phyloP scores from a whole-genome alignment of 2,329 filamentous ascomycete species.

The Mycosphaerella arachidis region DNA sequence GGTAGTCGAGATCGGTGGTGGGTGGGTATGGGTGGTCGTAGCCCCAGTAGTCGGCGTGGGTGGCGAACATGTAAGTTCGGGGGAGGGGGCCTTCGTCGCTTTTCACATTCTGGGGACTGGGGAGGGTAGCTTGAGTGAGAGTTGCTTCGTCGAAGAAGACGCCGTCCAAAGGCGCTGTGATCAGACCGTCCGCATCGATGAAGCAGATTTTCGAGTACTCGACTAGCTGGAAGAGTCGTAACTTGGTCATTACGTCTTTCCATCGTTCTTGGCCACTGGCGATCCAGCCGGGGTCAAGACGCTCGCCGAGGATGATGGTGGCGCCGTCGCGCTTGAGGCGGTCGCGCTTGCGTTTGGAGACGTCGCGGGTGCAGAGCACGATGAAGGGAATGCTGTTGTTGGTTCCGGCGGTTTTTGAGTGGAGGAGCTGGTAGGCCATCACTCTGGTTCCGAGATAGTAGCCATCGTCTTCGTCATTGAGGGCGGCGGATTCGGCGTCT shows the following conservation, averaged over 20 bases:
- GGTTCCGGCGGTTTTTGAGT: slow-evolving; percentile 33
- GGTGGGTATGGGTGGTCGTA: slow-evolving; percentile 34
- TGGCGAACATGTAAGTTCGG: slow-evolving; percentile 39
- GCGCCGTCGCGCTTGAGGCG: slow-evolving; percentile 35
- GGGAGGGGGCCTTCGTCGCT: slow-evolving; percentile 37
- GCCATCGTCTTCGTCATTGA: slow-evolving; percentile 32
- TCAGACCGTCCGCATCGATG: slow-evolving; percentile 33
- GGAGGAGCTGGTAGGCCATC: slow-evolving; percentile 37
- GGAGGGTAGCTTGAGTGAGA: slow-evolving; percentile 28
- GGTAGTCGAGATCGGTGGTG: slow-evolving; percentile 25
- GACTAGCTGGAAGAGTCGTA: slow-evolving; percentile 34
- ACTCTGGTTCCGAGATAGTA: slow-evolving; percentile 36
- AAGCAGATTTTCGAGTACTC: slow-evolving; percentile 35
- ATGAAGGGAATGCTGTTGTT: slow-evolving; percentile 37
- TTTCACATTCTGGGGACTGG: slow-evolving; percentile 20
- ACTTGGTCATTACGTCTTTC: slow-evolving; percentile 36
- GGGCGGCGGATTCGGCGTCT: slow-evolving; percentile 21
- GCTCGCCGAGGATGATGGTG: slow-evolving; percentile 33
- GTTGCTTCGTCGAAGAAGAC: slow-evolving; percentile 37
- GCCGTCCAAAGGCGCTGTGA: slow-evolving; percentile 26
- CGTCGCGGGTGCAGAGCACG: slow-evolving; percentile 35
- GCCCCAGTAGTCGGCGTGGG: slow-evolving; percentile 30
- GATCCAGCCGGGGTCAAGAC: slow-evolving; percentile 32
- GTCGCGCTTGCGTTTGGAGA: slow-evolving; percentile 33
- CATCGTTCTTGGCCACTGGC: slow-evolving; percentile 27